These are phyloP conservation scores for Quercus bicolor DNA, from an alignment of 306 rosid genomes.

Conservation along the genomic window DNA sequence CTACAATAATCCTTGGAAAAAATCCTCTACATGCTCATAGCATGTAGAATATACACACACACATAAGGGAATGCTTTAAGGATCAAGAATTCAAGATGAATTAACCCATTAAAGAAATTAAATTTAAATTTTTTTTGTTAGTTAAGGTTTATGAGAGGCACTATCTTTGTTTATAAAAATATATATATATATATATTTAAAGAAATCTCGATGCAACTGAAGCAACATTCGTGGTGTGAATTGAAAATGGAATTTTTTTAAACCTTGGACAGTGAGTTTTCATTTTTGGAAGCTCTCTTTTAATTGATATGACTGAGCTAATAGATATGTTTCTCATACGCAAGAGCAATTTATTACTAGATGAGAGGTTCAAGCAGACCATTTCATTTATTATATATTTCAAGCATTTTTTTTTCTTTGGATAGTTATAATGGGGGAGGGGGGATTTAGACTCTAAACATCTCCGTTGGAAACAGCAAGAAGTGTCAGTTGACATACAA, in stretches of 20 bases:
- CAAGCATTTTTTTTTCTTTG: no score
- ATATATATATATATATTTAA: not conserved
- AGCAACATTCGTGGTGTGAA: not conserved
- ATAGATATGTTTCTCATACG: conserved; percentile 1
- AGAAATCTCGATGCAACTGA: not conserved
- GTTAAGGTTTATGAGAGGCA: not conserved
- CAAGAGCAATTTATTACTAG: conserved; percentile 19
- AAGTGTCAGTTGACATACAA: no score
- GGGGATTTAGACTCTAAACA: no score
- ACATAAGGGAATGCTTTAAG: not conserved
- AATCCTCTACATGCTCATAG: conserved; percentile 20
- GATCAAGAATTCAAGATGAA: not conserved
- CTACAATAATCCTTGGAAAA: conserved; percentile 26
- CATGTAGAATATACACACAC: not conserved
- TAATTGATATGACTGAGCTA: not conserved
- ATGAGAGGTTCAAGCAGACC: conserved; percentile 1
- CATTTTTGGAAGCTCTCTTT: not conserved
- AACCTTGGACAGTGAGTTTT: not conserved
- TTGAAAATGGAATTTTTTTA: not conserved
- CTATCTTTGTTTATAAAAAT: not conserved
- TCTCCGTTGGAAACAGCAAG: no score
- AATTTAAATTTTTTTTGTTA: not conserved
- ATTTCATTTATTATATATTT: not conserved
- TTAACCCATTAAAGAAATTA: not conserved
- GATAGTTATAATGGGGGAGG: no score